Base-by-base conservation (phyloP, 1,139 yeast genomes). In the Taiozyma onychis region DNA sequence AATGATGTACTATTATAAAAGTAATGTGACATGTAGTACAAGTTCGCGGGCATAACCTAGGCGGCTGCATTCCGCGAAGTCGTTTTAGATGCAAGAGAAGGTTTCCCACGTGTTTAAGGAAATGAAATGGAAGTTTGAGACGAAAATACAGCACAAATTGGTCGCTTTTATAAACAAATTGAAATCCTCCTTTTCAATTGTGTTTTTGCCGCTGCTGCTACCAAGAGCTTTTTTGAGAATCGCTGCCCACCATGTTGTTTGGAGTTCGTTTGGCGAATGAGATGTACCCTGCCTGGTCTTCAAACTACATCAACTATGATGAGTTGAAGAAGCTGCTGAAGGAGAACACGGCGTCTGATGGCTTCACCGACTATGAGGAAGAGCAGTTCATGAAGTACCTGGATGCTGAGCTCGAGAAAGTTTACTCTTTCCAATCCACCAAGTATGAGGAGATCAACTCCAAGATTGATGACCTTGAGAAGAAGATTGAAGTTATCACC, bases 391-490 rank as follows among this genome's bases (percentile, higher is more conserved):
- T 90, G 28, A 70, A 81, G 48, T 82, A 81, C n/a, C 75, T 93
- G 57, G 98, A 93, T 67, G 72, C 77, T 34, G 96, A 91, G 65
- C 76, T 93, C 57, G 97, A 91, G 65, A 90, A 89, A 69, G 98
- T 93, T n/a, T 93, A 89, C 69, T 74, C 87, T 18, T 93, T 93
- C 69, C 97, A 91, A 66, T 75, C 78, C 42, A 70, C 78, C 44
- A 84, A 83, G 66, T 93, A 84, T 67, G 81, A 82, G 52, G 82
- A 80, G 54, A 74, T 93, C 59, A 82, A 84, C 66, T 80, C 78
- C 42, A 76, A 78, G 57, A 79, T 91, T 58, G 76, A 81, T 48
- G 73, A 71, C 37, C 72, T 90, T 56, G 97, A 91, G 65, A 71
- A 70, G 26, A 65, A 69, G 42, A 63, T 70, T 4, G 66, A 60